Evolutionary conservation across 768 basidiomycete genomes (phyloP).

Genomic region (Russula foetens): DNA sequence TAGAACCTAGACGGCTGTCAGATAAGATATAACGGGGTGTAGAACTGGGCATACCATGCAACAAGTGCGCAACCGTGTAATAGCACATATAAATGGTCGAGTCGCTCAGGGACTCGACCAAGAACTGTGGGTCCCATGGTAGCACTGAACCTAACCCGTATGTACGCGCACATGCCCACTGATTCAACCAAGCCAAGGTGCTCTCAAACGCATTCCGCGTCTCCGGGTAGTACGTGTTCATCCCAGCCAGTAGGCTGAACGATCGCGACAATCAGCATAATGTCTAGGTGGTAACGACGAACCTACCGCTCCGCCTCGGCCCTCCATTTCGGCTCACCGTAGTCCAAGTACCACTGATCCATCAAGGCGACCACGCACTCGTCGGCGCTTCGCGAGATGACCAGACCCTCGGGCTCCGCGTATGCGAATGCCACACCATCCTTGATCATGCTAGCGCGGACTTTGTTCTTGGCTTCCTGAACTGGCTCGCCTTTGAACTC

Average conservation of each 20-base stretch:
- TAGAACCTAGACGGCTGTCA: constrained; percentile 39
- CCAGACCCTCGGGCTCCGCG: constrained; percentile 89
- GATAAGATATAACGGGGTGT: not conserved
- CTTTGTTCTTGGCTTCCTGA: constrained; percentile 86
- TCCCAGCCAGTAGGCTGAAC: constrained; percentile 62
- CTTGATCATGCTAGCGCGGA: constrained; percentile 76
- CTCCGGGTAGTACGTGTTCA: constrained; percentile 90
- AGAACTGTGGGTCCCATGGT: constrained; percentile 94
- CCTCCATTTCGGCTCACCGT: constrained; percentile 89
- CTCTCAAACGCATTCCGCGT: constrained; percentile 89
- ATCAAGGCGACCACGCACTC: constrained; percentile 97
- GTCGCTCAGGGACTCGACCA: constrained; percentile 95
- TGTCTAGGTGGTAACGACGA: not conserved
- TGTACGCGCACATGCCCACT: constrained; percentile 99
- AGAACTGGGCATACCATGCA: constrained; percentile 60
- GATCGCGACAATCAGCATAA: not conserved
- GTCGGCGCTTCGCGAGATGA: constrained; percentile 86
- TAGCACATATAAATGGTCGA: constrained; percentile 99
- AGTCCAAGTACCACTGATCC: constrained; percentile 99
- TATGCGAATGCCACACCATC: constrained; percentile 77
- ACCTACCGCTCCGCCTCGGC: constrained; percentile 73
- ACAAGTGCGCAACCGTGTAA: constrained; percentile 86
- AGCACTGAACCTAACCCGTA: constrained; percentile 93
- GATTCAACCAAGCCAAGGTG: constrained; percentile 88
- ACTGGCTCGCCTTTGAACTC: constrained; percentile 86